Evolutionary conservation across 352 stramenopile species (phyloP).

Genomic region (Phytophthora crassamura): DNA sequence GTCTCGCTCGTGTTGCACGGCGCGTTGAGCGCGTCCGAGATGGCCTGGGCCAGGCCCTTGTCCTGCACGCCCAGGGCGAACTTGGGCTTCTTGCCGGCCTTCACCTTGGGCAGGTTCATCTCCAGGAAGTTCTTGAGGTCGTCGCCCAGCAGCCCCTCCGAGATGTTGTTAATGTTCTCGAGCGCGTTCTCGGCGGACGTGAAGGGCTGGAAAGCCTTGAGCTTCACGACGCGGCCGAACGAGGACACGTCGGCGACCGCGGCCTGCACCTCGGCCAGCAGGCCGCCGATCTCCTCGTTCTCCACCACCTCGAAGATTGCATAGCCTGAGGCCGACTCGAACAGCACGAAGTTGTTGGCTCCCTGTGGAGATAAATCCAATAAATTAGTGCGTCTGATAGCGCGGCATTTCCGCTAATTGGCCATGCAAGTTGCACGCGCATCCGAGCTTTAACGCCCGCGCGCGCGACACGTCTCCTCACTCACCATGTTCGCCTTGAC

Average conservation of each 20-base stretch:
- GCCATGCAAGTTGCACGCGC: slow-evolving; percentile 18
- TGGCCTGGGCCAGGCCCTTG: slow-evolving; percentile 93
- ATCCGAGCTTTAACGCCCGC: neutral
- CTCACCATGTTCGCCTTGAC: slow-evolving; percentile 46
- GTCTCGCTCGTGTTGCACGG: slow-evolving; percentile 98
- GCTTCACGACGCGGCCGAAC: slow-evolving; percentile 98
- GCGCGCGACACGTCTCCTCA: slow-evolving; percentile 11
- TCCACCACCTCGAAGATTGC: slow-evolving; percentile 98
- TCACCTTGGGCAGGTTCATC: slow-evolving; percentile 99
- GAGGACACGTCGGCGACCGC: slow-evolving; percentile 93
- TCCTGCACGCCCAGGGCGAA: slow-evolving; percentile 94
- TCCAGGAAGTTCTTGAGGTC: slow-evolving; percentile 99
- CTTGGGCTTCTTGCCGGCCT: slow-evolving; percentile 91
- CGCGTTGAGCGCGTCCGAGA: slow-evolving; percentile 94
- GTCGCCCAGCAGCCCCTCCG: slow-evolving; percentile 93
- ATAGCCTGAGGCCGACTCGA: slow-evolving; percentile 98
- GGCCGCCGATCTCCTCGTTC: slow-evolving; percentile 96
- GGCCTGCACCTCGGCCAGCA: slow-evolving; percentile 91
- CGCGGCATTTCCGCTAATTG: neutral
- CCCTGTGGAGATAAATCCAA: slow-evolving; percentile 21
- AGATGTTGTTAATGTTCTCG: slow-evolving; percentile 99
- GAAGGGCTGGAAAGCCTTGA: slow-evolving; percentile 99
- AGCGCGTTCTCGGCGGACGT: slow-evolving; percentile 98
- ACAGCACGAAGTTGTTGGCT: slow-evolving; percentile 92
- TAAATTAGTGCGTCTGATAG: slow-evolving; percentile 30